phyloP scores from a whole-genome alignment of 2,329 filamentous ascomycete species.

The Colletotrichum aenigma region DNA sequence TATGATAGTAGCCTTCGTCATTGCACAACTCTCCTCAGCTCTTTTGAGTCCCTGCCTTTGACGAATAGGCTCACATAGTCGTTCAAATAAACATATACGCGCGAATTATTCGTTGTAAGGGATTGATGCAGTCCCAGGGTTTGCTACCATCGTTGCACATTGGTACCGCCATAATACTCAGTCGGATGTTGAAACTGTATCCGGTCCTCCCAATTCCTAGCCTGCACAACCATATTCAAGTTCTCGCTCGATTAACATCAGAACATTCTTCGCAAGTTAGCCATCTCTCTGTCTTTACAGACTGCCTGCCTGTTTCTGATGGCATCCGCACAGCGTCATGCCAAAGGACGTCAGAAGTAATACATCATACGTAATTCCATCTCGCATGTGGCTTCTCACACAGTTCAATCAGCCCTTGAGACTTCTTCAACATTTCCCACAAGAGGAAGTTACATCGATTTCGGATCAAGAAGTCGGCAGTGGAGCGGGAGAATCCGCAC shows the following conservation, averaged over 20 bases:
- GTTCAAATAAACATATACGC: too few species aligned
- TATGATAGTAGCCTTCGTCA: background rate
- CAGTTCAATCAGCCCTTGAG: background rate
- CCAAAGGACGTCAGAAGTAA: background rate
- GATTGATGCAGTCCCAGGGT: background rate
- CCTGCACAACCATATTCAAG: background rate
- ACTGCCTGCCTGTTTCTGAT: background rate
- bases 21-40: too few species aligned
- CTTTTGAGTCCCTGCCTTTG: too few species aligned
- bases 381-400: background rate
- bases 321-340: background rate
- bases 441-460: background rate
- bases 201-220: background rate
- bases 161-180: fast-evolving
- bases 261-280: background rate
- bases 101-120: too few species aligned
- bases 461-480: background rate
- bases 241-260: fast-evolving
- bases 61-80: too few species aligned
- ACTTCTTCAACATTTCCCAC: background rate
- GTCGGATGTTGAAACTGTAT: background rate
- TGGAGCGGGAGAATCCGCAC: background rate
- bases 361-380: too few species aligned
- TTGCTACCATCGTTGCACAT: background rate
- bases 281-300: background rate